Percentiles rank a stretch among this genome's conserved stretches.
Evolutionary conservation across 2,329 filamentous ascomycete species (phyloP).

Genomic region (Paramyrothecium roridum): DNA sequence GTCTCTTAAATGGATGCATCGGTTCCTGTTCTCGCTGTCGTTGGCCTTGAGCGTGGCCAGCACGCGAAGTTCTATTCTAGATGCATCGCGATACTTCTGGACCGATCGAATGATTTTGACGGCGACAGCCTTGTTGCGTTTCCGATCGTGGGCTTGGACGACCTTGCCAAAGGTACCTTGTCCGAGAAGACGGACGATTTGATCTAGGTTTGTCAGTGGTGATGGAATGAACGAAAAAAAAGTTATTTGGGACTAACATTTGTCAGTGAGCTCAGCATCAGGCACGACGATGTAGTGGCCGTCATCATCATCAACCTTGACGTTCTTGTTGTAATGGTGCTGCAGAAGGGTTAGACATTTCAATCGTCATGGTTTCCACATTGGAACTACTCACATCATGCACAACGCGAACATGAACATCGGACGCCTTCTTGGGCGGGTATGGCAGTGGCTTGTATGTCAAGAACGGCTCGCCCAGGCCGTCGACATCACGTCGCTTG

Average conservation of each 20-base stretch:
- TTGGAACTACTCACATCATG: conserved; percentile 53
- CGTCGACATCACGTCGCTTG: conserved; percentile 72
- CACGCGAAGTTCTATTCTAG: conserved; percentile 89
- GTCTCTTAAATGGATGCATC: conserved; percentile 93
- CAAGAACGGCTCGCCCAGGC: conserved; percentile 66
- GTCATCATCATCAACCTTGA: conserved; percentile 92
- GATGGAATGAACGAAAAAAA: too few relatives aligned
- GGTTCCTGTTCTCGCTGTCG: conserved; percentile 86
- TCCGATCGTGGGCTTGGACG: conserved; percentile 82
- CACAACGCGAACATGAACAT: conserved; percentile 64
- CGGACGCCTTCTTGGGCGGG: conserved; percentile 85
- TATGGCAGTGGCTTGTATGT: conserved; percentile 84
- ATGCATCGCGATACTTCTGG: conserved; percentile 96
- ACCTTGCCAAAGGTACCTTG: conserved; percentile 99
- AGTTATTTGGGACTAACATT: conserved; percentile 69
- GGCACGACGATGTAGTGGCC: conserved; percentile 94
- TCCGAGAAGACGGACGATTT: conserved; percentile 83
- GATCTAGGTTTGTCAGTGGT: conserved; percentile 52
- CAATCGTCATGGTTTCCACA: neutral
- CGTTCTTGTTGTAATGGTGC: conserved; percentile 46
- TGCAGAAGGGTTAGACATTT: conserved; percentile 12
- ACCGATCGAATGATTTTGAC: conserved; percentile 99
- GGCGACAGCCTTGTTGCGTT: conserved; percentile 74
- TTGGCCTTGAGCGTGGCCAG: conserved; percentile 89
- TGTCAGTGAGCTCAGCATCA: conserved; percentile 79